phyloP scores from a whole-genome alignment of 2,329 filamentous ascomycete species.

The Nemania sp. region DNA sequence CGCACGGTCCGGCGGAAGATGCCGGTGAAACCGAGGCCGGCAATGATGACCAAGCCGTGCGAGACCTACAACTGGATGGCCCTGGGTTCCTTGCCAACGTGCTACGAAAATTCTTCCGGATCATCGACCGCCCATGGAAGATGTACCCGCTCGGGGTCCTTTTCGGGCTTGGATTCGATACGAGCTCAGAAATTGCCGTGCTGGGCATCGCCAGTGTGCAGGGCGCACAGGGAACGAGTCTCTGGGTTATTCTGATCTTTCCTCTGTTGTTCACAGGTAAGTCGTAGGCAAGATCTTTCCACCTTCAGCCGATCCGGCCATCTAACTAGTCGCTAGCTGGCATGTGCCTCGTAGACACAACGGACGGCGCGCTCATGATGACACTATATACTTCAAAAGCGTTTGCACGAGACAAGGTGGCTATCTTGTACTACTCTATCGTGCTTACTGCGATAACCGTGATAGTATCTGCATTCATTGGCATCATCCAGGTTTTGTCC shows the following conservation, averaged over 20 bases:
- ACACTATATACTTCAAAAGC: conserved; percentile 82
- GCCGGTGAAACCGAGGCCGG: conserved; percentile 29
- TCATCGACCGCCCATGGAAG: conserved; percentile 83
- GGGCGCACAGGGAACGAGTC: conserved; percentile 80
- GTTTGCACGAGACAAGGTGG: conserved; percentile 80
- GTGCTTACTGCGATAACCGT: conserved; percentile 85
- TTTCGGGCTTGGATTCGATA: conserved; percentile 94
- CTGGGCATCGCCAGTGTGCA: conserved; percentile 89
- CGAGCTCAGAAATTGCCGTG: conserved; percentile 89
- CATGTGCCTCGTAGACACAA: conserved; percentile 94
- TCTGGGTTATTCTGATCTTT: conserved; percentile 94
- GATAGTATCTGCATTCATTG: conserved; percentile 82
- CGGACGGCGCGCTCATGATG: conserved; percentile 94
- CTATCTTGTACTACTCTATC: conserved; percentile 91
- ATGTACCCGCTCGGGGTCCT: conserved; percentile 65
- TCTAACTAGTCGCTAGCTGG: conserved; percentile 60
- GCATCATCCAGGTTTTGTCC: conserved; percentile 80
- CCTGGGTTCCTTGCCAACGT: conserved; percentile 74
- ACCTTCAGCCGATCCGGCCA: background rate
- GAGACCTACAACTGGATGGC: conserved; percentile 71
- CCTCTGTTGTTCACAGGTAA: conserved; percentile 84
- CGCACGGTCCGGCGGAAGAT: conserved; percentile 38
- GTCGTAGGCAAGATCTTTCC: conserved; percentile 23
- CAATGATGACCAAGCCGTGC: conserved; percentile 39
- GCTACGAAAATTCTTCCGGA: conserved; percentile 75